A percentile compares a stretch with the other conserved stretches of the same genome.
phyloP scores from a whole-genome alignment of 306 rosid genomes.

The Parietaria judaica region DNA sequence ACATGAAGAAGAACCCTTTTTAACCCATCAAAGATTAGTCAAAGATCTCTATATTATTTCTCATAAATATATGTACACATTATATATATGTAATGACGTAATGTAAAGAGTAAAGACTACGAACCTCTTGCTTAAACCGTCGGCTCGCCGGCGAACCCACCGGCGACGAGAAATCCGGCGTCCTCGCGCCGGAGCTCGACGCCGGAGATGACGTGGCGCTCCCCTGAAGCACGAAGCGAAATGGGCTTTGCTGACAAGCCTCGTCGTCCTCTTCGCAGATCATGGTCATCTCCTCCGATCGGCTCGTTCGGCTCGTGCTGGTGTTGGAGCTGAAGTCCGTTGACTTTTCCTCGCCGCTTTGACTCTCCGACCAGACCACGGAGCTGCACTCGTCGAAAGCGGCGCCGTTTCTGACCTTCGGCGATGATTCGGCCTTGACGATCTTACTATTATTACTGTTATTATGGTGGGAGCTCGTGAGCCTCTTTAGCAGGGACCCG shows the following conservation, averaged over 20 bases:
- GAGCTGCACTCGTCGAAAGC: slow-evolving; percentile 28
- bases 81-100: not conserved
- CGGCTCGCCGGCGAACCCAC: slow-evolving; percentile 30
- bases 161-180: slow-evolving; percentile 68
- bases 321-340: slow-evolving; percentile 37
- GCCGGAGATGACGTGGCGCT: slow-evolving; percentile 17
- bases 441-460: slow-evolving; percentile 12
- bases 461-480: slow-evolving; percentile 15
- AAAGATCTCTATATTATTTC: not conserved
- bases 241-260: slow-evolving; percentile 53
- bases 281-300: slow-evolving; percentile 14
- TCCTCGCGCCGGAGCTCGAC: slow-evolving; percentile 28
- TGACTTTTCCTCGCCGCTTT: slow-evolving; percentile 35
- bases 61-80: not conserved
- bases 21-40: too few relatives aligned
- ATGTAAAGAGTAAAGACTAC: slow-evolving; percentile 12
- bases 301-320: slow-evolving; percentile 25
- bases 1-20: not conserved
- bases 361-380: slow-evolving; percentile 49
- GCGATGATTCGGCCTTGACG: slow-evolving; percentile 8
- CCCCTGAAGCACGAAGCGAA: slow-evolving; percentile 47
- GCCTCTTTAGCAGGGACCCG: slow-evolving; percentile 61
- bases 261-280: slow-evolving; percentile 21
- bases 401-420: too few relatives aligned
- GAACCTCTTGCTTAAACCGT: slow-evolving; percentile 50